Conservation (phyloP, 2,329 filamentous ascomycete genomes). For the Fusarium cyanostomum region DNA sequence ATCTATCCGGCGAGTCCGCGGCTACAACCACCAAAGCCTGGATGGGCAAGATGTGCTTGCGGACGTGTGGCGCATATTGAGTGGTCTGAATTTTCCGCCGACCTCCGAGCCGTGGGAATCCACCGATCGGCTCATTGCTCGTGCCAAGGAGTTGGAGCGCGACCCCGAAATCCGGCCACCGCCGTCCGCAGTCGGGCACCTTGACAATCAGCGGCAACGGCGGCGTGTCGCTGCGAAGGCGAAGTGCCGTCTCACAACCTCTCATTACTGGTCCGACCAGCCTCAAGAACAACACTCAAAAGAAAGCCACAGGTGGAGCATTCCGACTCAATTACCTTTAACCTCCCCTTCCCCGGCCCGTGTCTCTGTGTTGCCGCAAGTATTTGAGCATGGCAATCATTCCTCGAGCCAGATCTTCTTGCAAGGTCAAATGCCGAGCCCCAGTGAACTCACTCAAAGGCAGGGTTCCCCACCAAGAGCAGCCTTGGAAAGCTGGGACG, state of each 20-base stretch:
- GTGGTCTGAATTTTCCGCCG: conserved; percentile 11
- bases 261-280: conserved; percentile 45
- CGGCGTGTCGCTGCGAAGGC: conserved; percentile 14
- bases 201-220: conserved; percentile 10
- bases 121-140: conserved; percentile 50
- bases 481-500: background rate
- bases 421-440: background rate
- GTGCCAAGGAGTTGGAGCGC: conserved; percentile 43
- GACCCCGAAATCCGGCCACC: conserved; percentile 33
- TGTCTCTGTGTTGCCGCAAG: conserved; percentile 2
- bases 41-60: conserved; percentile 49
- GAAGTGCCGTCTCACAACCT: conserved; percentile 29
- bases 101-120: conserved; percentile 44
- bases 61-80: conserved; percentile 43
- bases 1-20: conserved; percentile 38
- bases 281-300: conserved; percentile 18
- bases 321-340: conserved; percentile 4
- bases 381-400: background rate
- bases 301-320: conserved; percentile 27
- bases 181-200: conserved; percentile 12
- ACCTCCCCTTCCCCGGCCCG: conserved; percentile 6
- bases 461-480: conserved; percentile 20
- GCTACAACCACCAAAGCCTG: conserved; percentile 29
- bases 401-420: background rate
- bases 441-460: background rate